Evolutionary conservation across 768 basidiomycete species (phyloP), one percentile per base, ranked within the genome.

Genomic region (Asterophora parasitica): DNA sequence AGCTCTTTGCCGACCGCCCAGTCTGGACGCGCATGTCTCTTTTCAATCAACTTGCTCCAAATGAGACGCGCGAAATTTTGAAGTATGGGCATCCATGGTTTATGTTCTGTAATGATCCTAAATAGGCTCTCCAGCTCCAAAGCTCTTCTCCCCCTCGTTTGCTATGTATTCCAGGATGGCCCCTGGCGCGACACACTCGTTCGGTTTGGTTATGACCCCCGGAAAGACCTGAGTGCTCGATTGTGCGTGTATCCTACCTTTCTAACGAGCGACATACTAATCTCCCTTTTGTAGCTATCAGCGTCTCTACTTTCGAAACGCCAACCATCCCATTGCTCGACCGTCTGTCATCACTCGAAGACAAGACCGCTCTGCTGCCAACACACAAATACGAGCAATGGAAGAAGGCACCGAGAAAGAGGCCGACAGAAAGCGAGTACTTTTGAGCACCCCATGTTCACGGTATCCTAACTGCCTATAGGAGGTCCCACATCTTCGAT

Each of bases 131-230:
- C 16, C 49, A 95, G 92, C 51, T 87, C 88, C 10, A 95, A 94
- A 61, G 66, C 82, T 5, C 73, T 92, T 12, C 76, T 95, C 13
- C 86, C 93, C 3, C 66, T 88, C 4, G 80, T 87, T 3, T 85
- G 83, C 46, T 99, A 94, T 59, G 85, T 88, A 7, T 94, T 97
- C 60, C 80, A 85, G 55, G 94, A 96, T 55, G 96, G 96, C 0
- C 93, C 94, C 2, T 98, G 88, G 85, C 77, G 92, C 33, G 94
- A 97, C 57, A 88, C 88, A 11, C 75, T 93, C 42, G 76, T 97
- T 30, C 81, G 82, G 37, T 85, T 92, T 48, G 82, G 85, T 10
- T 98, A 93, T 59, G 96, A 99, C 60, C 96, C 96, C 7, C 75
- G 94, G 33, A 77, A 76, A 57, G 77, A 89, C 51, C 74, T 76